These are phyloP conservation scores for Scutellaria barbata DNA, from an alignment of 257 asterid genomes.

Conservation along the genomic window DNA sequence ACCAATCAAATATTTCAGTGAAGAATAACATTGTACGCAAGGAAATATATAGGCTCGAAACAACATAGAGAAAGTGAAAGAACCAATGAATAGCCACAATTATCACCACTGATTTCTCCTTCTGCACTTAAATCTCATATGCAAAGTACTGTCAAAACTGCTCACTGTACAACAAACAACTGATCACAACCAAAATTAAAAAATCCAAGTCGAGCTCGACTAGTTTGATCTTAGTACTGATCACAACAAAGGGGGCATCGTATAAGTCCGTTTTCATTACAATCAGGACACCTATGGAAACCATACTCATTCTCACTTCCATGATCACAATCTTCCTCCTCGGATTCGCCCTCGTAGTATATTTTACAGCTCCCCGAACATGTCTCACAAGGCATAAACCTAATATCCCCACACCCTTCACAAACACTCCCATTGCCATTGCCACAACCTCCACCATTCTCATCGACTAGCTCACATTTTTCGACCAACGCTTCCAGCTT, in stretches of 20 bases:
- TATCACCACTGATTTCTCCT: neutral
- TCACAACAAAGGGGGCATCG: slow-evolving; percentile 82
- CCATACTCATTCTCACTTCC: slow-evolving; percentile 57
- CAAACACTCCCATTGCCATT: slow-evolving; percentile 49
- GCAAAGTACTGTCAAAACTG: slow-evolving; percentile 36
- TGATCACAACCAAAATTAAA: slow-evolving; percentile 1
- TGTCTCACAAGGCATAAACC: slow-evolving; percentile 88
- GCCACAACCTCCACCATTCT: slow-evolving; percentile 35
- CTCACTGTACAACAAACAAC: slow-evolving; percentile 54
- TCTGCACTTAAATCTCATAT: slow-evolving; percentile 8
- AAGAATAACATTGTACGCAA: too few species aligned
- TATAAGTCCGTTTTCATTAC: slow-evolving; percentile 84
- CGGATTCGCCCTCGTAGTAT: slow-evolving; percentile 57
- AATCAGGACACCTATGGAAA: slow-evolving; percentile 79
- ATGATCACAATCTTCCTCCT: slow-evolving; percentile 32
- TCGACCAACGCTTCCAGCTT: slow-evolving; percentile 70
- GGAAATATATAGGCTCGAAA: slow-evolving; percentile 1
- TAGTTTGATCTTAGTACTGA: slow-evolving; percentile 28
- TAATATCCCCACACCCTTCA: slow-evolving; percentile 83
- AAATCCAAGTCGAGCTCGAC: neutral
- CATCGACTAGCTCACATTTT: slow-evolving; percentile 59
- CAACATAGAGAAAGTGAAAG: slow-evolving; percentile 18
- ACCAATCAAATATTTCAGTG: too few species aligned
- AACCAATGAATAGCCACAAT: slow-evolving; percentile 16
- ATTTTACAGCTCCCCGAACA: slow-evolving; percentile 95